Evolutionary conservation across 1,139 yeast species (phyloP), one percentile per base, ranked within the genome.

Genomic region (Pichia sp.): DNA sequence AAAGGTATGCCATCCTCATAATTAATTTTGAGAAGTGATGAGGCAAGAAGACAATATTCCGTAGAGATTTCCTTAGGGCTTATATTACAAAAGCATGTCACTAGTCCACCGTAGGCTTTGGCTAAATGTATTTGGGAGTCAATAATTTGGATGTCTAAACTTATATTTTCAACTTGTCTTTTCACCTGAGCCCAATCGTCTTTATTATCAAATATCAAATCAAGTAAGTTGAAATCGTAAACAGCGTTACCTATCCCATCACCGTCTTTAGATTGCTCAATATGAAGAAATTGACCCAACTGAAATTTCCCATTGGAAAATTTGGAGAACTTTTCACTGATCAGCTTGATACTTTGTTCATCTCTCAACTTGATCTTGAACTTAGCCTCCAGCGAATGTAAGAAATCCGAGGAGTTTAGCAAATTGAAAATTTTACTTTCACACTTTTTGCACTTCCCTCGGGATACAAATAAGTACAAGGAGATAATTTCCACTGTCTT

Each of bases 401-500:
- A 58, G 64, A 80, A 74, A 42, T 68, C 59, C 2, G 67, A 64
- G 1, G 78, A 71, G 41, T 74, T 70, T 42, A 85, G 65, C 23
- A 81, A 69, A 3, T 72, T 66, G 30, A 75, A 69, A 10, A 88
- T 77, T 41, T 77, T 73, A 19, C 71, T 67, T 53, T 72, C 64
- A 71, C 75, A 65, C 54, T 66, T 64, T 10, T 70, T 68, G 55
- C 78, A 77, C 42, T 77, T 73, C 0, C 85, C 76, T 1, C 89
- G 84, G 70, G 83, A 88, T 10, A 54, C 47, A 36, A 50, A 49
- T 40, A 88, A 71, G 55, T 85, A 80, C 43, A 89, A 74, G 0
- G 97, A 90, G 57, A 90, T 75, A 8, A 90, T 83, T 62, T 87
- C 93, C 4, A 88, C 80, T 16, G 88, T 80, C 62, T 85, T 82